Evolutionary conservation across 257 asterid genomes (phyloP), one percentile per base, ranked within the genome.

Genomic region (Solanum arcanum): DNA sequence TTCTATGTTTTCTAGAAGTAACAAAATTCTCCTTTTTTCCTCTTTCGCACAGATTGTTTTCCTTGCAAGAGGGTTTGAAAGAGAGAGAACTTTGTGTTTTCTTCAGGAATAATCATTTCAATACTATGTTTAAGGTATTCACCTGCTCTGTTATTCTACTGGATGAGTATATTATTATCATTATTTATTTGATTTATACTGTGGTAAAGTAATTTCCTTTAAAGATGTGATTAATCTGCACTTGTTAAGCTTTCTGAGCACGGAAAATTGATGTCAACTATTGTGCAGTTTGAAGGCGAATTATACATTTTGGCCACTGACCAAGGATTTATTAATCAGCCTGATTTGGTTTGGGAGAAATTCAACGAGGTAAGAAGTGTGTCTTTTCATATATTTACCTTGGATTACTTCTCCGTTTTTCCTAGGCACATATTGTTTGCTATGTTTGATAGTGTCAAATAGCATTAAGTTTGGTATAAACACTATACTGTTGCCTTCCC

Each of bases 61-160:
- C 95, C 94, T 95, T 97, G 90, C 96, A 88, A 93, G 98, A 95
- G 62, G 93, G 94, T 86, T 92, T 96, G 89, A 97, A 94, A 93
- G 99, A 97, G 90, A 93, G 98, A 3, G 99, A 96, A 91, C 92
- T 97, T 73, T 96, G 98, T 83, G 98, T 97, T 77, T 95, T 97
- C 80, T 97, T 97, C 95, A 93, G 99, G 87, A 97, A 97, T 92
- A 97, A 97, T 89, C 99, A 96, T 92, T 97, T 97, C 95, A 97
- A 96, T 89, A 95, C 98, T 68, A 96, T 97, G 99, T 96, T 96
- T 90, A 97, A 97, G 99, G 99, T 97, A 89, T 72, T 42, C 39
- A 11, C 7, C 78, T 85, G 12, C 25, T 52, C 16, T 72, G 31
- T 47, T 76, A 5, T 74, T 83, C 35, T 87, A 52, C 27, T 66